Base-by-base conservation (phyloP, 139 green algal species). In the Closterium sp. region DNA sequence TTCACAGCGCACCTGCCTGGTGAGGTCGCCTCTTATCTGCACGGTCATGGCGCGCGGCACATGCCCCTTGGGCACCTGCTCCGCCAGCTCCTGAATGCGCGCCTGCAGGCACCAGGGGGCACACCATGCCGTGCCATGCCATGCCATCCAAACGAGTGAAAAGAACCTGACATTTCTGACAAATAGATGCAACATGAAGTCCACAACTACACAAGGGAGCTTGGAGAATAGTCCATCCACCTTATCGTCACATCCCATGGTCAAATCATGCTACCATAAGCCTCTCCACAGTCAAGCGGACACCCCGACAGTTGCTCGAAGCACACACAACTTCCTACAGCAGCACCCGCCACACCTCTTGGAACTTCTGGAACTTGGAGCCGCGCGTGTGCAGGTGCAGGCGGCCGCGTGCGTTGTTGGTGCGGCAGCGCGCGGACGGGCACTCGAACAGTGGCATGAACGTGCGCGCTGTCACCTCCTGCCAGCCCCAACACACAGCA, bases 281-380 rank as follows among this genome's bases (percentile, higher is more conserved):
- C n/a, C n/a, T n/a, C n/a, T n/a, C n/a, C n/a, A n/a, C n/a, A n/a
- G n/a, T n/a, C n/a, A n/a, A n/a, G n/a, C n/a, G n/a, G n/a, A n/a
- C n/a, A n/a, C n/a, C n/a, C n/a, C n/a, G n/a, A n/a, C n/a, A n/a
- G n/a, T n/a, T n/a, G n/a, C n/a, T n/a, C n/a, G n/a, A n/a, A n/a
- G n/a, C n/a, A n/a, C n/a, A n/a, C n/a, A n/a, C n/a, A n/a, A n/a
- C n/a, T n/a, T n/a, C n/a, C n/a, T n/a, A n/a, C 1, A 69, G 23
- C 43, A 69, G 43, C 8, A 69, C 8, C 2, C 1, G 9, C 43
- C 43, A 69, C 8, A 95, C 89, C 85, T 96, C 95, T 95, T 99
- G 98, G 95, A 98, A 99, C 92, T 97, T 98, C 30, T 98, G 90
- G 93, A 99, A 99, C 93, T 97, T 97, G 90, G 95, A 98, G 33